Evolutionary conservation across 2,329 filamentous ascomycete genomes (phyloP).

Genomic region (Epichloe elymi): DNA sequence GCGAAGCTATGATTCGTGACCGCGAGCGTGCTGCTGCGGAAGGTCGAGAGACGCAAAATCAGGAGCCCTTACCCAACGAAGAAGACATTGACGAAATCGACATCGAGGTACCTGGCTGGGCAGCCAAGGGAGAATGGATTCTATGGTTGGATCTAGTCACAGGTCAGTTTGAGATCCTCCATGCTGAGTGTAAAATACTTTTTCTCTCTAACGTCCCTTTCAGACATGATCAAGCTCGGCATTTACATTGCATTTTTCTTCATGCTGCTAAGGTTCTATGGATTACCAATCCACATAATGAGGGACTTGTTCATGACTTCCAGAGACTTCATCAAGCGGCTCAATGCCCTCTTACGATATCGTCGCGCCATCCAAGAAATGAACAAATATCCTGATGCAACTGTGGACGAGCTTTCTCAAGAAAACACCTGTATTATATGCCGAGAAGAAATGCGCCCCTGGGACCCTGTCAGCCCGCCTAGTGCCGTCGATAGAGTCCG

Average conservation of each 20-base stretch:
- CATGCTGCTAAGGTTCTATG: slow-evolving; percentile 87
- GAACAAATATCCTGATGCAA: slow-evolving; percentile 89
- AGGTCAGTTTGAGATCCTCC: slow-evolving; percentile 34
- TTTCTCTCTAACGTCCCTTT: slow-evolving; percentile 2
- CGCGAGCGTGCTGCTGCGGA: slow-evolving; percentile 35
- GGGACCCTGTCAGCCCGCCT: slow-evolving; percentile 44
- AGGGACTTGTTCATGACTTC: slow-evolving; percentile 90
- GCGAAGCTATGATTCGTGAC: slow-evolving; percentile 36
- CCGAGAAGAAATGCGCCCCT: slow-evolving; percentile 85
- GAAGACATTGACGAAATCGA: slow-evolving; percentile 86
- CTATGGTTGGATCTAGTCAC: slow-evolving; percentile 77
- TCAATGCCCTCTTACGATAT: slow-evolving; percentile 82
- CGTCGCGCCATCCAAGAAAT: slow-evolving; percentile 86
- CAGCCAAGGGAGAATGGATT: slow-evolving; percentile 86
- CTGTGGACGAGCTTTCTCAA: slow-evolving; percentile 65
- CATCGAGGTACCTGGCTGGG: slow-evolving; percentile 90
- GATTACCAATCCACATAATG: slow-evolving; percentile 91
- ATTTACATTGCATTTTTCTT: slow-evolving; percentile 89
- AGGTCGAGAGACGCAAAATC: slow-evolving; percentile 43
- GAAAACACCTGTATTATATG: slow-evolving; percentile 98
- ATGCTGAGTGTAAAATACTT: neutral
- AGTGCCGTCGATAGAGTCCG: slow-evolving; percentile 72
- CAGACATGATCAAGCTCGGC: slow-evolving; percentile 79
- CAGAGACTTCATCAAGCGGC: slow-evolving; percentile 76
- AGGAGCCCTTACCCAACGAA: slow-evolving; percentile 44